Evolutionary conservation across 1,284 basidiomycete species (phyloP).

Genomic region (Heimioporus punctisporus): DNA sequence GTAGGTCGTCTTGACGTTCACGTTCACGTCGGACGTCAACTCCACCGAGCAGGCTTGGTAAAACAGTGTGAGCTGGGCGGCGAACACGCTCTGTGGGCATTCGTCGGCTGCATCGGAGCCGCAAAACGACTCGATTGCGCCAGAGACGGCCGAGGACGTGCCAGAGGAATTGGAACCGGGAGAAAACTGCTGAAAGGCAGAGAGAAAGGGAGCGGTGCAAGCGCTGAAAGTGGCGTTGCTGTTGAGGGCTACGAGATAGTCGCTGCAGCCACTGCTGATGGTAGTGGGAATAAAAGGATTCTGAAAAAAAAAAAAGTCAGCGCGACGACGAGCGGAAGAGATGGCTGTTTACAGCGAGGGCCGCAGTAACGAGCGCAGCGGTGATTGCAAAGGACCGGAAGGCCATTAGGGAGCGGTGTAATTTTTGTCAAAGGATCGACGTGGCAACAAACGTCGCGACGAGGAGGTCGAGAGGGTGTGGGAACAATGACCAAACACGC

Average conservation of each 20-base stretch:
- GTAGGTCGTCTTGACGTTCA: constrained; percentile 63
- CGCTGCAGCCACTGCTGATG: constrained; percentile 59
- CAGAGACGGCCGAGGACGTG: constrained; percentile 48
- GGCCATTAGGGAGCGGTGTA: constrained; percentile 18
- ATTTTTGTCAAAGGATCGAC: constrained; percentile 18
- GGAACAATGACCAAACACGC: too few relatives aligned
- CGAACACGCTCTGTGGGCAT: constrained; percentile 65
- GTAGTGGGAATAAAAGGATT: constrained; percentile 64
- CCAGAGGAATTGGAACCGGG: constrained; percentile 46
- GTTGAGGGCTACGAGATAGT: constrained; percentile 69
- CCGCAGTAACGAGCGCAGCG: constrained; percentile 16
- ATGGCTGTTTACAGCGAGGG: constrained; percentile 20
- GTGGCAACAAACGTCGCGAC: too few relatives aligned
- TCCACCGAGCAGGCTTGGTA: constrained; percentile 70
- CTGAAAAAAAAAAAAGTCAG: not conserved
- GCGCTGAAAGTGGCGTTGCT: constrained; percentile 52
- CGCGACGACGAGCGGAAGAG: constrained; percentile 13
- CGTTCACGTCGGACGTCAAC: constrained; percentile 53
- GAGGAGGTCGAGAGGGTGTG: too few relatives aligned
- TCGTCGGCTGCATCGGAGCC: constrained; percentile 34
- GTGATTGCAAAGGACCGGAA: constrained; percentile 27
- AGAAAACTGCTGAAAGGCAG: constrained; percentile 61
- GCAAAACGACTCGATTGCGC: constrained; percentile 66
- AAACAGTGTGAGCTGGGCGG: constrained; percentile 67
- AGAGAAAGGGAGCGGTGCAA: constrained; percentile 70